Conservation (phyloP, 2,329 filamentous ascomycete species). For the Curvularia eragrostidis region DNA sequence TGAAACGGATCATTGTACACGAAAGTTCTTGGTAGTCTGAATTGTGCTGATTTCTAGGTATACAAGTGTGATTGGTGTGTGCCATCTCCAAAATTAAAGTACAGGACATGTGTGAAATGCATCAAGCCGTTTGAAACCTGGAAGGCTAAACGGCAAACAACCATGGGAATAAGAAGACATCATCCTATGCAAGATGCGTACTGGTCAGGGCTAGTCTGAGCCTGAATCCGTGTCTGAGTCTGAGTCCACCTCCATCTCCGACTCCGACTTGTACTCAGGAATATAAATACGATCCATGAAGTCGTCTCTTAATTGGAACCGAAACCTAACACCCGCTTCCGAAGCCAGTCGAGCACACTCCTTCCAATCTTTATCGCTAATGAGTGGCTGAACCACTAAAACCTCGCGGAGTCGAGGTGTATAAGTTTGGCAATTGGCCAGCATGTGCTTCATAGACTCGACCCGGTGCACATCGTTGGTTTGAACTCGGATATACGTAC, state of each 20-base stretch:
- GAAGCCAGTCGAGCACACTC: constrained; percentile 15
- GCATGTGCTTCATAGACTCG: constrained; percentile 24
- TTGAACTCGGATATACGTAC: constrained; percentile 10
- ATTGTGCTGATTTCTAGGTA: too few relatives aligned
- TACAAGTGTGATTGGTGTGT: background rate
- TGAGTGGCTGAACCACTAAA: constrained; percentile 12
- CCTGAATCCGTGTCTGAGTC: too few relatives aligned
- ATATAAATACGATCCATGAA: too few relatives aligned
- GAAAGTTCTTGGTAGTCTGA: background rate
- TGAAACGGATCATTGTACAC: background rate
- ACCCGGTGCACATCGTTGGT: constrained; percentile 16
- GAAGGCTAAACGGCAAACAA: background rate
- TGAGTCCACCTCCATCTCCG: too few relatives aligned
- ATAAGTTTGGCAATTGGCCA: constrained; percentile 7
- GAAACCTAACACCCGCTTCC: constrained; percentile 14
- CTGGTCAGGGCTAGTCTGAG: too few relatives aligned
- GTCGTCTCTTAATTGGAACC: too few relatives aligned
- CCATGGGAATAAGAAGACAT: background rate
- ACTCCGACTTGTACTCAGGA: too few relatives aligned
- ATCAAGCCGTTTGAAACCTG: background rate
- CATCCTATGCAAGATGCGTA: constrained; percentile 21
- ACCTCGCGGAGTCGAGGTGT: constrained; percentile 19
- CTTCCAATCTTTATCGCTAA: too few relatives aligned
- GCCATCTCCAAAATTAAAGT: background rate
- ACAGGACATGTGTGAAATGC: background rate